Base-by-base conservation (phyloP, 2,329 filamentous ascomycete species). In the Coniella vitis region DNA sequence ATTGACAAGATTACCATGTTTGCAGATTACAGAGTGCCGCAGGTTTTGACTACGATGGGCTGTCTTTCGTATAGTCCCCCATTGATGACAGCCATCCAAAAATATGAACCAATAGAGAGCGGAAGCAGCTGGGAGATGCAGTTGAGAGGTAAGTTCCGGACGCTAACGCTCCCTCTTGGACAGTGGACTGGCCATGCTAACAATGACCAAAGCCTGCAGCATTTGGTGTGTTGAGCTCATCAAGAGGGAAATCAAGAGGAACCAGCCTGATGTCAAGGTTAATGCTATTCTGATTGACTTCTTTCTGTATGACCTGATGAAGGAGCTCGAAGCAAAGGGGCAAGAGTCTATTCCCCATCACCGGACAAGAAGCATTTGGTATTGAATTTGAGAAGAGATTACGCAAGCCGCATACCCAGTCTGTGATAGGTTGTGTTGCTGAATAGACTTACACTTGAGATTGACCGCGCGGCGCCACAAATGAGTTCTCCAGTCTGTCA, bases 1-100 rank as follows among this genome's bases (percentile, higher is more conserved):
- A 95, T 98, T 58, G 86, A 93, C 68, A 89, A 90, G 64, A 86
- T 98, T 60, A 98, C 93, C 53, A 97, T 97, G 84, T 98, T 98
- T 71, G 90, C 93, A 61, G 93, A 98, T 70, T 98, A 98, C 63
- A 86, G 93, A 38, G 85, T 98, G 47, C 94, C 94, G 13, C 93
- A 98, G 69, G 93, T 96, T 58, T 77, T 98, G 31, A 82, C 90
- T 59, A 81, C 82, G 9, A 73, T 97, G 38, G 87, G 87, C 16
- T 91, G 90, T 50, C 69, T 98, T 43, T 81, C 79, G 59, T 96
- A 93, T 67, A 90, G 87, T 55, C 93, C 93, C 0, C 76, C 83
- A 1, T 70, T 98, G 38, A 83, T 90, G 44, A 74, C 76, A 31
- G 76, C 83, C 14, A 84, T 98, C 58, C 75, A 78, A 29, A 72